Percentiles rank a stretch among this genome's conserved stretches.
Conservation (phyloP, 75 land plant species). For the Cupressus sempervirens region DNA sequence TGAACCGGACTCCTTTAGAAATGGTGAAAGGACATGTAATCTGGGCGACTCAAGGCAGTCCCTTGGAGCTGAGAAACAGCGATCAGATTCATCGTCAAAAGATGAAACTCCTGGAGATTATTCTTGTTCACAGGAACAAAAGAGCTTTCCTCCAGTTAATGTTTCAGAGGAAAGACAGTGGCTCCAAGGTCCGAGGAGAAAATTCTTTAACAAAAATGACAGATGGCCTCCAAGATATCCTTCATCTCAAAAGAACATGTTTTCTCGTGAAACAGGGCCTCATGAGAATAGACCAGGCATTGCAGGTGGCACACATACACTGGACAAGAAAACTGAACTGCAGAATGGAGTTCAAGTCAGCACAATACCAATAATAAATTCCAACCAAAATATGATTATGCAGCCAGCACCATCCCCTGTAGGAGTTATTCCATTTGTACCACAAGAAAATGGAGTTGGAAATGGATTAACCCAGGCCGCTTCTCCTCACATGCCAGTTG, state of each 20-base stretch:
- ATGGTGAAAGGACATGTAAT: constrained; percentile 6
- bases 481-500: background rate
- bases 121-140: constrained; percentile 1
- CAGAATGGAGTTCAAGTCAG: background rate
- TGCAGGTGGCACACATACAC: background rate
- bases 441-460: constrained; percentile 11
- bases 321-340: background rate
- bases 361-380: background rate
- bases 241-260: background rate
- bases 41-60: background rate
- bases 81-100: background rate
- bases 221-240: constrained; percentile 10
- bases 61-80: constrained; percentile 3
- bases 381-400: background rate
- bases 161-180: constrained; percentile 9
- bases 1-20: background rate
- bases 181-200: constrained; percentile 4
- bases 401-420: background rate
- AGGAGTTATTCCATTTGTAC: constrained; percentile 1
- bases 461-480: background rate
- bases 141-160: background rate
- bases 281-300: background rate
- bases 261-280: background rate
- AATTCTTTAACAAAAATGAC: background rate
- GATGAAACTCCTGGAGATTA: background rate